Conservation (phyloP, 2,329 filamentous ascomycete species). For the Raffaelea ambrosiae region DNA sequence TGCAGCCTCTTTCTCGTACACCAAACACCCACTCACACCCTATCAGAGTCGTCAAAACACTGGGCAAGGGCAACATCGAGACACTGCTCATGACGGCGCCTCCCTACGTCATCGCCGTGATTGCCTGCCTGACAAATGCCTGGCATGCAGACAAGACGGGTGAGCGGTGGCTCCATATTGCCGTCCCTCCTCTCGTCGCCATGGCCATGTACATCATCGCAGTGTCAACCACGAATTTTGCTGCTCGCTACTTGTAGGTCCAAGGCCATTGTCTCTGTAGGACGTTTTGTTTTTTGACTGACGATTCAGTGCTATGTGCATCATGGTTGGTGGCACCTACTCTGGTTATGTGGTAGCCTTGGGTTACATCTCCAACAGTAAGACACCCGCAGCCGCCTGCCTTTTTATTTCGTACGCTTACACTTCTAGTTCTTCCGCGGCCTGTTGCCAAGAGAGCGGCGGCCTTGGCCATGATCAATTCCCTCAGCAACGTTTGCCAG, state of each 20-base stretch:
- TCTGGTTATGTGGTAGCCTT: conserved; percentile 1
- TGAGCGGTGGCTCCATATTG: neutral
- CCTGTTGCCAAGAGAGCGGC: neutral
- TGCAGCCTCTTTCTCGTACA: no score
- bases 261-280: neutral
- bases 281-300: neutral
- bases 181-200: neutral
- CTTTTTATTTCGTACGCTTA: neutral
- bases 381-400: neutral
- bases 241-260: conserved; percentile 1
- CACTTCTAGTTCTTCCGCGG: neutral
- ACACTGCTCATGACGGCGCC: conserved; percentile 22
- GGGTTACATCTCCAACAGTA: conserved; percentile 2
- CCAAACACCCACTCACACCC: no score
- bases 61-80: conserved; percentile 16
- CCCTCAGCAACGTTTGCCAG: neutral
- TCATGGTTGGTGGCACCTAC: conserved; percentile 1
- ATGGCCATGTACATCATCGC: conserved; percentile 1
- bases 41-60: conserved; percentile 15
- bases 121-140: conserved; percentile 7
- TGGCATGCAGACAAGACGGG: conserved; percentile 1
- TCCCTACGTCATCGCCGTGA: conserved; percentile 16
- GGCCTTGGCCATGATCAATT: neutral
- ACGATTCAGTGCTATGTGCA: neutral
- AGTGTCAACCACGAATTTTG: neutral